Evolutionary conservation across 371 early-diverging fungal genomes (phyloP), one percentile per base, ranked within the genome.

Genomic region (Mucor velutinosus): DNA sequence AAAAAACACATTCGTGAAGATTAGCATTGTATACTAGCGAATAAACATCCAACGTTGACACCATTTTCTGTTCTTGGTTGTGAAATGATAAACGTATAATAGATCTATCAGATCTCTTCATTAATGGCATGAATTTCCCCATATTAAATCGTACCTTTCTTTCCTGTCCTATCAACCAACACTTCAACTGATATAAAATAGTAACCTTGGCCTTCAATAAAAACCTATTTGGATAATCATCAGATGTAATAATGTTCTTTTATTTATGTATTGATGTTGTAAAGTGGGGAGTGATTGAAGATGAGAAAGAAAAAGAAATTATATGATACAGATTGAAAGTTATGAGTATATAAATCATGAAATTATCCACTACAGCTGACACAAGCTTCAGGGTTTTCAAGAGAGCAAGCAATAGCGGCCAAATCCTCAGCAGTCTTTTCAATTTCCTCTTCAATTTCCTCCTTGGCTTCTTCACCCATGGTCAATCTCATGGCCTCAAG

Each of bases 361-460:
- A 29, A 63, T 86, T 88, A 94, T 69, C 93, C 93, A 41, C 89
- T 88, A 81, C 97, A 97, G 86, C 92, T 94, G 65, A 94, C 75
- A 75, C 97, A 97, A 11, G 93, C 94, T 55, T 97, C 97, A 67
- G 85, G 83, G 80, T 97, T 96, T 30, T 95, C 77, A 91, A 75
- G 95, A 94, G 74, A 87, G 78, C 81, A 94, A 78, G 68, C 68
- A 47, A 72, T 68, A 35, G 73, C 73, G 27, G 32, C 87, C 89
- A 19, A 88, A 89, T 72, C 85, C 17, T 72, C 73, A 51, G 66
- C 59, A 58, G 61, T 75, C 58, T 62, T 74, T 69, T 61, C 71
- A 7, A 70, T 65, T 58, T 70, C 70, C 29, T 53, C 63, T 10
- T 68, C 66, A 35, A 69, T 62, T 15, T 70, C 71, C 23, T 75